Evolutionary conservation across 1,139 yeast genomes (phyloP).

Genomic region (Zygoascus sp.): DNA sequence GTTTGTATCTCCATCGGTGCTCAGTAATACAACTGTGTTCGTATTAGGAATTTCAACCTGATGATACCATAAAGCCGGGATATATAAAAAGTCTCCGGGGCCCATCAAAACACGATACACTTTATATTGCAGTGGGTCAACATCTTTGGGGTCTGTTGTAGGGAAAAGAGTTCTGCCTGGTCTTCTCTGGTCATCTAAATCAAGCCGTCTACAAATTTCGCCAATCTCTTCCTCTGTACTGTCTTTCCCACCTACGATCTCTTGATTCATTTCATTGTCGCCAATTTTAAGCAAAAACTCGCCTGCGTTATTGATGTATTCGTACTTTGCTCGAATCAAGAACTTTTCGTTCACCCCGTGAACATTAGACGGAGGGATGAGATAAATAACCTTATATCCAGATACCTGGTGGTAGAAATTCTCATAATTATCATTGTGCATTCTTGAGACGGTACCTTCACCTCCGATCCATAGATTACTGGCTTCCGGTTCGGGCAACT

Average conservation of each 20-base stretch:
- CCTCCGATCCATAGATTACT: slow-evolving; percentile 41
- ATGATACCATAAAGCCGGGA: slow-evolving; percentile 43
- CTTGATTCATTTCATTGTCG: slow-evolving; percentile 15
- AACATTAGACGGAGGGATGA: slow-evolving; percentile 36
- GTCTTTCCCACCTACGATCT: slow-evolving; percentile 10
- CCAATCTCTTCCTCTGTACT: background rate
- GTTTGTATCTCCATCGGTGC: background rate
- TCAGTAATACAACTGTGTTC: background rate
- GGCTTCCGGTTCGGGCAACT: slow-evolving; percentile 35
- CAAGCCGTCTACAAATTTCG: background rate
- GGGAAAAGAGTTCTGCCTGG: slow-evolving; percentile 31
- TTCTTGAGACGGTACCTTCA: slow-evolving; percentile 33
- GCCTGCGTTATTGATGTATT: slow-evolving; percentile 8
- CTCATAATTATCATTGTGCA: slow-evolving; percentile 40
- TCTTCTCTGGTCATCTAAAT: slow-evolving; percentile 1
- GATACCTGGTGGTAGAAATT: slow-evolving; percentile 36
- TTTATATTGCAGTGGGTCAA: slow-evolving; percentile 22
- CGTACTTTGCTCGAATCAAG: slow-evolving; percentile 30
- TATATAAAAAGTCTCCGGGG: slow-evolving; percentile 38
- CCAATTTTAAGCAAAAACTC: slow-evolving; percentile 19
- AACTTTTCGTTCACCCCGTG: slow-evolving; percentile 30
- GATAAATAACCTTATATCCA: slow-evolving; percentile 35
- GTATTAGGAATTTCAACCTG: slow-evolving; percentile 30
- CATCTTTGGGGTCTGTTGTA: slow-evolving; percentile 31
- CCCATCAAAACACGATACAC: slow-evolving; percentile 30